Evolutionary conservation across 306 rosid genomes (phyloP).

Genomic region (Casuarina equisetifolia): DNA sequence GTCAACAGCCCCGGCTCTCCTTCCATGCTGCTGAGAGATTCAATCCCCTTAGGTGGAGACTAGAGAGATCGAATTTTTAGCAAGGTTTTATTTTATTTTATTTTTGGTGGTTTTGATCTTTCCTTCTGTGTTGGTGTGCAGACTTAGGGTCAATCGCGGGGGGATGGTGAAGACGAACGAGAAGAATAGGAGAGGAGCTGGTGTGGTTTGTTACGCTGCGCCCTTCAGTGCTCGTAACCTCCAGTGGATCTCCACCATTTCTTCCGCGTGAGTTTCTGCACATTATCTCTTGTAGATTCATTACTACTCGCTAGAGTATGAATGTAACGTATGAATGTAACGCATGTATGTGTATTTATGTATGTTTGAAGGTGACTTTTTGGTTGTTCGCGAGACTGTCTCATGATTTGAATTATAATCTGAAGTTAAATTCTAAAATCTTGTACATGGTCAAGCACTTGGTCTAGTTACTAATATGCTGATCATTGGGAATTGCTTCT

Average conservation of each 20-base stretch:
- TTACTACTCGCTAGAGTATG: too few species aligned
- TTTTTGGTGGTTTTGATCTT: too few species aligned
- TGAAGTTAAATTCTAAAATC: neutral
- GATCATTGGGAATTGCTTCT: neutral
- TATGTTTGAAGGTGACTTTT: neutral
- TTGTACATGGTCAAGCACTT: neutral
- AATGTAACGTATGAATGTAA: neutral
- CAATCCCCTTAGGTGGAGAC: slow-evolving; percentile 4
- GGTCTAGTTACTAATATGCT: neutral
- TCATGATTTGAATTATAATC: neutral
- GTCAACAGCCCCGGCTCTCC: neutral
- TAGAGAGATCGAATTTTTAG: neutral
- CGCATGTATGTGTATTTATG: neutral
- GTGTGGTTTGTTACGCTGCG: slow-evolving; percentile 50
- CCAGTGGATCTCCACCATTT: slow-evolving; percentile 63
- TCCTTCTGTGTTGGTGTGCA: neutral
- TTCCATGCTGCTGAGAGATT: neutral
- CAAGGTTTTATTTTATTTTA: neutral
- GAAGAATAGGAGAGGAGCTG: slow-evolving; percentile 30
- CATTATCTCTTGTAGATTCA: neutral
- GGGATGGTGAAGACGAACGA: slow-evolving; percentile 27
- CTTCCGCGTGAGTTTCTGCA: slow-evolving; percentile 48
- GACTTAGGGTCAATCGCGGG: slow-evolving; percentile 35
- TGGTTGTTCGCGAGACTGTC: neutral
- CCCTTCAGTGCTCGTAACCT: slow-evolving; percentile 52